phyloP scores from a whole-genome alignment of 176 grass and related monocot species.

The Oryza meyeriana region DNA sequence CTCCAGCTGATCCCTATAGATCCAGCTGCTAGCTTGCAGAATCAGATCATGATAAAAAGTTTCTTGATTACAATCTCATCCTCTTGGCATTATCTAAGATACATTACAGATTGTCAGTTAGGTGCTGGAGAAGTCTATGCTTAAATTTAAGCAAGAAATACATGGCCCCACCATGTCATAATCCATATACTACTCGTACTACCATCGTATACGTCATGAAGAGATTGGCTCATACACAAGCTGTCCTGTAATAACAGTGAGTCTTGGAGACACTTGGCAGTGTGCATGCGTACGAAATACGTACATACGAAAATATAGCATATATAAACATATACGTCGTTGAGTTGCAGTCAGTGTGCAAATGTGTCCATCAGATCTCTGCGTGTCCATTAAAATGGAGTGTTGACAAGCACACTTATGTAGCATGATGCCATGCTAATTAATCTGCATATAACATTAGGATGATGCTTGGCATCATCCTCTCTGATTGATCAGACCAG shows the following conservation, averaged over 20 bases:
- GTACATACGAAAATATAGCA: too few species aligned
- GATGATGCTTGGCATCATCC: background rate
- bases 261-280: background rate
- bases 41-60: slow-evolving; percentile 22
- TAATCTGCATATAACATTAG: background rate
- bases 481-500: background rate
- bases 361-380: background rate
- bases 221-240: background rate
- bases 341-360: background rate
- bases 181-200: background rate
- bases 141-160: background rate
- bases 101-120: slow-evolving; percentile 21
- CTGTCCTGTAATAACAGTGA: background rate
- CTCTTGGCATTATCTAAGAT: slow-evolving; percentile 39
- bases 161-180: background rate
- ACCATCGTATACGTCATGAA: background rate
- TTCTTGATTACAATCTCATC: slow-evolving; percentile 29
- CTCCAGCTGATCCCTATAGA: background rate
- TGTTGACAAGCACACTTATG: background rate
- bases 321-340: background rate
- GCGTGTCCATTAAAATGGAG: background rate
- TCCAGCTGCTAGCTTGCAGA: background rate
- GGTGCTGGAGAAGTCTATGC: background rate
- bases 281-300: background rate
- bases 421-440: background rate